Conservation (phyloP, 2,329 filamentous ascomycete genomes). For the Bipolaris victoriae region DNA sequence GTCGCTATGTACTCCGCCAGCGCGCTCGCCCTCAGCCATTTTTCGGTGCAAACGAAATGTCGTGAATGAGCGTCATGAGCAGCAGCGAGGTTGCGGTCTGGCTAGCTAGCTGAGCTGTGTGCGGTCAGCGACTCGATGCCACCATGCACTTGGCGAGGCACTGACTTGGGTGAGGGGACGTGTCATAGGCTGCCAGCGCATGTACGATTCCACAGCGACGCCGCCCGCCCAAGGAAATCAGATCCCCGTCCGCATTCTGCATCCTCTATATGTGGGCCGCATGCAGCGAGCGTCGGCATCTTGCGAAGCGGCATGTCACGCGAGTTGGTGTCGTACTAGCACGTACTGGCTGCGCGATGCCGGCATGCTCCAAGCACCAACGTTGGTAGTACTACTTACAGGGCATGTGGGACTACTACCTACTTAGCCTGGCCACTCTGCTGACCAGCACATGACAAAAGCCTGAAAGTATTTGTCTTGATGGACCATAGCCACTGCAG, state of each 20-base stretch:
- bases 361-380: not conserved
- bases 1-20: constrained; percentile 62
- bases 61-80: constrained; percentile 11
- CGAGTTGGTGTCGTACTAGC: constrained; percentile 16
- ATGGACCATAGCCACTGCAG: not conserved
- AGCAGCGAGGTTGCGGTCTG: constrained; percentile 10
- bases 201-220: constrained; percentile 2
- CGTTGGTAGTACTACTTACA: too few relatives aligned
- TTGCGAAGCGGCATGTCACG: constrained; percentile 19
- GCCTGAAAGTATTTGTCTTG: not conserved
- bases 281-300: not conserved
- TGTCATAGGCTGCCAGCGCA: constrained; percentile 24
- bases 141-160: constrained; percentile 21
- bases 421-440: too few relatives aligned
- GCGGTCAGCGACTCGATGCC: constrained; percentile 25
- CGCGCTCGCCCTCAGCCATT: constrained; percentile 44
- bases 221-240: not conserved
- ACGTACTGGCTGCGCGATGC: not conserved
- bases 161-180: constrained; percentile 7
- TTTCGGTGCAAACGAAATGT: constrained; percentile 13
- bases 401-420: too few relatives aligned
- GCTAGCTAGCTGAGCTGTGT: constrained; percentile 23
- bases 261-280: not conserved
- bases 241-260: constrained; percentile 3
- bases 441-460: not conserved